Conservation (phyloP, 2,329 filamentous ascomycete genomes). For the Colletotrichum gigasporum region DNA sequence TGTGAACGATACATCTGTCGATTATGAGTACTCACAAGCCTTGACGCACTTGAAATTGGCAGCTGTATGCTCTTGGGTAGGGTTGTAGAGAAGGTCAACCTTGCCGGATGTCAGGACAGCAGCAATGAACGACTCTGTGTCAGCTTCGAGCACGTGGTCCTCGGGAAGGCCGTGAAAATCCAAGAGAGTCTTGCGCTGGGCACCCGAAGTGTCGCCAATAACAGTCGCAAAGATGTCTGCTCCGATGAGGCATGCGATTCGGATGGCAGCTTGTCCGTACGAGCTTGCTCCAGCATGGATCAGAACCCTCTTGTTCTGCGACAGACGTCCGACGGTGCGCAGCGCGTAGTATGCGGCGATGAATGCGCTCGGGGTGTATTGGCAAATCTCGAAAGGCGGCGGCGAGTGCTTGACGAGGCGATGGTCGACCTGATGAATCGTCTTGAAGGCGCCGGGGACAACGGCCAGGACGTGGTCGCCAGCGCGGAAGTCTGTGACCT, state of each 20-base stretch:
- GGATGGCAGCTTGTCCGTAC: slow-evolving; percentile 54
- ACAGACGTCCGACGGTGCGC: slow-evolving; percentile 38
- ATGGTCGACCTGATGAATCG: slow-evolving; percentile 42
- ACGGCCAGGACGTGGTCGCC: slow-evolving; percentile 55
- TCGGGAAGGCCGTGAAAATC: slow-evolving; percentile 42
- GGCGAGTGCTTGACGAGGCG: slow-evolving; percentile 44
- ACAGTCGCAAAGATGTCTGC: slow-evolving; percentile 55
- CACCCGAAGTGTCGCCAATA: slow-evolving; percentile 35
- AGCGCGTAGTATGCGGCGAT: slow-evolving; percentile 55
- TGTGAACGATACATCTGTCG: accelerated
- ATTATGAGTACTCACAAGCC: slow-evolving; percentile 42
- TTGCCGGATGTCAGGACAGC: slow-evolving; percentile 42
- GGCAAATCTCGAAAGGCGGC: not conserved
- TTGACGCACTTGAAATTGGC: slow-evolving; percentile 46
- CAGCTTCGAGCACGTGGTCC: slow-evolving; percentile 48
- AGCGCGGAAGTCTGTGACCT: slow-evolving; percentile 41
- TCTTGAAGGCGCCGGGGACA: slow-evolving; percentile 46
- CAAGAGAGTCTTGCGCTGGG: slow-evolving; percentile 49
- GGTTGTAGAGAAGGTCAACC: slow-evolving; percentile 47
- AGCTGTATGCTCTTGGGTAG: slow-evolving; percentile 47
- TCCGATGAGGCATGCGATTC: slow-evolving; percentile 47
- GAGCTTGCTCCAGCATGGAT: slow-evolving; percentile 55
- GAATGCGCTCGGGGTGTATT: slow-evolving; percentile 45
- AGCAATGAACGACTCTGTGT: slow-evolving; percentile 44
- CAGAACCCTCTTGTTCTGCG: slow-evolving; percentile 45